Conservation (phyloP, 768 basidiomycete species). For the Tephrocybe sp. region DNA sequence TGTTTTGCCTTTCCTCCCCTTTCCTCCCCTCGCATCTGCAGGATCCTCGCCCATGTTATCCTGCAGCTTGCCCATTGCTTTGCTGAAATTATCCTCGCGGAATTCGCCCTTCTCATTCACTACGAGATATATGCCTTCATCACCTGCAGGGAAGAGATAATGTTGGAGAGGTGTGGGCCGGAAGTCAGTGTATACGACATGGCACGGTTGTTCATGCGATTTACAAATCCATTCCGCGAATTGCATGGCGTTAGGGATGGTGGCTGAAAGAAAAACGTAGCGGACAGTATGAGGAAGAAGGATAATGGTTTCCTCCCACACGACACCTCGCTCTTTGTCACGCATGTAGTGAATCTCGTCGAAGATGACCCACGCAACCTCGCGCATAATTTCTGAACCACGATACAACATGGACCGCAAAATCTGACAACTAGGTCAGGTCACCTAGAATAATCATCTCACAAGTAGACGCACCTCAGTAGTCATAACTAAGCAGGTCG, state of each 20-base stretch:
- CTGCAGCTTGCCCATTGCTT: conserved; percentile 94
- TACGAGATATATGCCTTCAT: conserved; percentile 95
- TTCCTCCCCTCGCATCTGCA: conserved; percentile 81
- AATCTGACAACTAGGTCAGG: conserved; percentile 59
- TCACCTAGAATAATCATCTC: not conserved
- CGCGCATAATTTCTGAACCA: conserved; percentile 98
- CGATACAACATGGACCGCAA: conserved; percentile 97
- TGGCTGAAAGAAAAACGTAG: conserved; percentile 98
- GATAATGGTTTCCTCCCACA: conserved; percentile 99
- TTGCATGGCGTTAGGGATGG: conserved; percentile 99
- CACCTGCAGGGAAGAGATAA: conserved; percentile 95
- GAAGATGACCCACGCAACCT: conserved; percentile 99
- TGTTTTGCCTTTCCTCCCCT: conserved; percentile 88
- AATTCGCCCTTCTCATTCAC: conserved; percentile 99
- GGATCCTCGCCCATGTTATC: conserved; percentile 88
- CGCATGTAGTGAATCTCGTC: conserved; percentile 99
- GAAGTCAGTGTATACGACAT: conserved; percentile 99
- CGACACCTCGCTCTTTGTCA: conserved; percentile 98
- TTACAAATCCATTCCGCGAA: conserved; percentile 99
- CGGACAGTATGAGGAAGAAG: conserved; percentile 94
- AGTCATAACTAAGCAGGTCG: conserved; percentile 98
- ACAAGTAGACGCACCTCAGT: conserved; percentile 74
- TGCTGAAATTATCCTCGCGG: conserved; percentile 94
- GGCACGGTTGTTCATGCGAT: conserved; percentile 96
- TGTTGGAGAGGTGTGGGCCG: conserved; percentile 97